Conservation (phyloP, 164 flowering plant genomes). For the Chimonanthus salicifolius region DNA sequence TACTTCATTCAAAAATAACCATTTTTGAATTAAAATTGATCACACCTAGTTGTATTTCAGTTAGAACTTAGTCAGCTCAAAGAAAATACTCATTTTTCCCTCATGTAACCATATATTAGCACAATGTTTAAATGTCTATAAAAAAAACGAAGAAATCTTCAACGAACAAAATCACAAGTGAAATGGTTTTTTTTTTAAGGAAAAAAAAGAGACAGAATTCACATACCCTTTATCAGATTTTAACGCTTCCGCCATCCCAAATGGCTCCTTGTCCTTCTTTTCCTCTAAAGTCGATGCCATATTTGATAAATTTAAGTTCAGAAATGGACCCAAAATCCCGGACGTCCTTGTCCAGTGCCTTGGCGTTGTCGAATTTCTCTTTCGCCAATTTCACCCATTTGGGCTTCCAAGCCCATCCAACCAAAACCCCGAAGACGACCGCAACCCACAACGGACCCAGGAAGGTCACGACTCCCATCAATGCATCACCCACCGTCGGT, state of each 20-base stretch:
- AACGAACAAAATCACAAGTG: constrained; percentile 13
- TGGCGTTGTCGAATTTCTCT: constrained; percentile 17
- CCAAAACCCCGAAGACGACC: constrained; percentile 53
- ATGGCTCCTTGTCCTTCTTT: constrained; percentile 17
- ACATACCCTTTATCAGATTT: constrained; percentile 18
- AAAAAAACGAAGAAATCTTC: background rate
- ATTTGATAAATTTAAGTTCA: constrained; percentile 35
- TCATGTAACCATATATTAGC: too few species aligned
- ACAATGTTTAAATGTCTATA: too few species aligned
- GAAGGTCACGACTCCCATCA: constrained; percentile 38
- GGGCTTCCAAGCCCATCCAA: constrained; percentile 90
- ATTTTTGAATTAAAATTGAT: too few species aligned
- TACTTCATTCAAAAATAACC: too few species aligned
- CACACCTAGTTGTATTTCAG: too few species aligned
- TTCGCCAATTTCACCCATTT: constrained; percentile 51
- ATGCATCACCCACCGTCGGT: constrained; percentile 37
- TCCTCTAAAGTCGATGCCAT: constrained; percentile 34
- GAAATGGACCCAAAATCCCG: constrained; percentile 26
- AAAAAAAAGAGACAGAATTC: background rate
- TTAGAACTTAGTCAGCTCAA: too few species aligned
- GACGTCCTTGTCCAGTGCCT: constrained; percentile 34
- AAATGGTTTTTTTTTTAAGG: too few species aligned
- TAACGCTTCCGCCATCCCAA: constrained; percentile 36
- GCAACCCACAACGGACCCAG: constrained; percentile 60
- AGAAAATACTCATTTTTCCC: too few species aligned